phyloP scores from a whole-genome alignment of 805 yeast species.

The Nakazawaea wickerhamii region DNA sequence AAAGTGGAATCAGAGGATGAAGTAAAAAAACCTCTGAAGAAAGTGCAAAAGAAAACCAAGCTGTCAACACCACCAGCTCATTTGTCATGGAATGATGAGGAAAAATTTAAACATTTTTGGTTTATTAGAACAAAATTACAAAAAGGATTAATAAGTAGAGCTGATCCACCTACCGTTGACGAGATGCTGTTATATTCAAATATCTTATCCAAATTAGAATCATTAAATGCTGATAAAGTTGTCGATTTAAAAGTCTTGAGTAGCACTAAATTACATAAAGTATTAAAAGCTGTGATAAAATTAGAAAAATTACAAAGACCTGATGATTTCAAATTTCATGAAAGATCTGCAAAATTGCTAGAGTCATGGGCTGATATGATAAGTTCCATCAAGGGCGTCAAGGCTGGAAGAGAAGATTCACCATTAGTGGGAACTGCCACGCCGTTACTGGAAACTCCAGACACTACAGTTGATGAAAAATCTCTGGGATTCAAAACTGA shows the following conservation, averaged over 20 bases:
- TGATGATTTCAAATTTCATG: conserved; percentile 41
- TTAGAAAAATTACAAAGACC: conserved; percentile 35
- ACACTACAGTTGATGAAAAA: not conserved
- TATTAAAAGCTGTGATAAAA: conserved; percentile 40
- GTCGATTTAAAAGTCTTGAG: conserved; percentile 35
- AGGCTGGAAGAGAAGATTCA: not conserved
- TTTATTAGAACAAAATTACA: conserved; percentile 44
- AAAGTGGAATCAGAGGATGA: conserved; percentile 2
- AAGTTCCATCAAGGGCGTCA: conserved; percentile 2
- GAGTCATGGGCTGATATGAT: conserved; percentile 30
- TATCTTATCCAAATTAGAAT: conserved; percentile 35
- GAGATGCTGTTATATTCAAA: conserved; percentile 37
- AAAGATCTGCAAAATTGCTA: conserved; percentile 35
- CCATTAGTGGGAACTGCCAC: not conserved
- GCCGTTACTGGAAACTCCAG: not conserved
- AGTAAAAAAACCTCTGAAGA: conserved; percentile 1
- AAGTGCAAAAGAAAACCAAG: conserved; percentile 3
- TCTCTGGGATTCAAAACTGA: not conserved
- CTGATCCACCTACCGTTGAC: conserved; percentile 34
- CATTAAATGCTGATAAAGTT: conserved; percentile 25
- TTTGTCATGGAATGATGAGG: conserved; percentile 25
- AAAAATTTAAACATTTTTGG: conserved; percentile 40
- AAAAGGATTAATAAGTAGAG: conserved; percentile 41
- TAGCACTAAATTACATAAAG: conserved; percentile 46
- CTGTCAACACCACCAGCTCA: conserved; percentile 4